phyloP scores from a whole-genome alignment of 495 filamentous ascomycete species.

The Cercophora scortea region DNA sequence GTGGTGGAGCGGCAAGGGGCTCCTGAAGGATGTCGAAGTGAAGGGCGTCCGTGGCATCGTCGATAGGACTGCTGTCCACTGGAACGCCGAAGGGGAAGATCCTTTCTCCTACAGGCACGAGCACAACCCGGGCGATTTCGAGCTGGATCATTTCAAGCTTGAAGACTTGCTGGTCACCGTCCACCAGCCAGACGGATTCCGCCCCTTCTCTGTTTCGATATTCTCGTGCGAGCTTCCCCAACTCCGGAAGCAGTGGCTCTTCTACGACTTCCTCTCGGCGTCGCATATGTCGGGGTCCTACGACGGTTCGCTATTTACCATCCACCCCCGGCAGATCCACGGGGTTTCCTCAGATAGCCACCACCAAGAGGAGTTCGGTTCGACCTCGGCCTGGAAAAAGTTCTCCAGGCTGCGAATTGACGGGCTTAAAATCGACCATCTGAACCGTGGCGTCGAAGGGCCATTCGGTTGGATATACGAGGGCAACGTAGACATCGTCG shows the following conservation, averaged over 20 bases:
- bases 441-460: slow-evolving; percentile 88
- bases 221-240: slow-evolving; percentile 92
- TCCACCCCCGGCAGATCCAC: slow-evolving; percentile 88
- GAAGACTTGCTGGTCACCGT: slow-evolving; percentile 88
- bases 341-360: slow-evolving; percentile 41
- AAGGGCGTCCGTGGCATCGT: slow-evolving; percentile 95
- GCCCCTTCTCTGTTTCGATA: slow-evolving; percentile 90
- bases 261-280: slow-evolving; percentile 94
- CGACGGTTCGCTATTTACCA: slow-evolving; percentile 93
- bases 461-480: slow-evolving; percentile 97
- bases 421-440: slow-evolving; percentile 87
- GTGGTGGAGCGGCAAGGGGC: slow-evolving; percentile 95
- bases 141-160: slow-evolving; percentile 92
- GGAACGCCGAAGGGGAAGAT: slow-evolving; percentile 63
- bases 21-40: slow-evolving; percentile 85
- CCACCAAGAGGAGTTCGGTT: slow-evolving; percentile 33
- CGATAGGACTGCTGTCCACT: slow-evolving; percentile 74
- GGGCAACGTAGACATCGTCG: slow-evolving; percentile 92
- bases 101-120: slow-evolving; percentile 81
- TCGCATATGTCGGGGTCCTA: slow-evolving; percentile 94
- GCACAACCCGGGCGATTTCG: slow-evolving; percentile 88
- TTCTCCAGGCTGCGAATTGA: slow-evolving; percentile 86
- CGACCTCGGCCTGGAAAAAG: slow-evolving; percentile 75
- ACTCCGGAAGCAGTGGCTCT: slow-evolving; percentile 89
- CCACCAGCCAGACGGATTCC: slow-evolving; percentile 82